phyloP scores from a whole-genome alignment of 352 stramenopile species.

The Pythium diclinum region DNA sequence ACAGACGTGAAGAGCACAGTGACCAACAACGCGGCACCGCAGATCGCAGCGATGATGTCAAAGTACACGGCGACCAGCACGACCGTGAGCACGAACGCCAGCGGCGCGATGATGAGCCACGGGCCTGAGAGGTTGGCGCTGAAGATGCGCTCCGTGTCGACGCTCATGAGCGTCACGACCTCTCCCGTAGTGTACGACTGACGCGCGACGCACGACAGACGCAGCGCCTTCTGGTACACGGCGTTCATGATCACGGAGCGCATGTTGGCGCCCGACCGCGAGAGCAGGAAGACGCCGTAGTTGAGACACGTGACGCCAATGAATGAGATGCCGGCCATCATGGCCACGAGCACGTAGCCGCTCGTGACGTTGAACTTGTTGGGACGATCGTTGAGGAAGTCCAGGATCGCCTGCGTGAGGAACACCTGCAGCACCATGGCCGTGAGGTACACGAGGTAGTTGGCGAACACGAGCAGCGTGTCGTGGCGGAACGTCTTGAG shows the following conservation, averaged over 20 bases:
- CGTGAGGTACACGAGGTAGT: constrained; percentile 21
- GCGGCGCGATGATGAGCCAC: constrained; percentile 30
- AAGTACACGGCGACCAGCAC: constrained; percentile 32
- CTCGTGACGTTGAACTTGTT: constrained; percentile 31
- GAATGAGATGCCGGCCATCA: constrained; percentile 35
- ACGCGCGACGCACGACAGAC: constrained; percentile 31
- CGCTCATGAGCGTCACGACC: constrained; percentile 30
- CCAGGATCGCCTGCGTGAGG: constrained; percentile 35
- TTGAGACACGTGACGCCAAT: constrained; percentile 33
- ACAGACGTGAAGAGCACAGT: constrained; percentile 24
- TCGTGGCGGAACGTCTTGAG: constrained; percentile 18
- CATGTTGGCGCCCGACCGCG: constrained; percentile 34
- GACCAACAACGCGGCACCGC: constrained; percentile 22
- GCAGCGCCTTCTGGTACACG: constrained; percentile 39
- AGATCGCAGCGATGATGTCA: constrained; percentile 17
- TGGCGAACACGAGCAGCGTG: constrained; percentile 2
- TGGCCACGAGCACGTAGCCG: constrained; percentile 31
- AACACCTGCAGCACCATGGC: constrained; percentile 26
- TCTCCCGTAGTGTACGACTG: constrained; percentile 36
- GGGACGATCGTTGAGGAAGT: constrained; percentile 29
- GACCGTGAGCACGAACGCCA: constrained; percentile 35
- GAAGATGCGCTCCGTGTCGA: constrained; percentile 36
- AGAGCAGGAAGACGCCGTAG: constrained; percentile 33
- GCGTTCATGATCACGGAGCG: constrained; percentile 37
- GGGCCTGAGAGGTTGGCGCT: constrained; percentile 30